Evolutionary conservation across 257 asterid genomes (phyloP), one percentile per base, ranked within the genome.

Genomic region (Solanum appendiculatum): DNA sequence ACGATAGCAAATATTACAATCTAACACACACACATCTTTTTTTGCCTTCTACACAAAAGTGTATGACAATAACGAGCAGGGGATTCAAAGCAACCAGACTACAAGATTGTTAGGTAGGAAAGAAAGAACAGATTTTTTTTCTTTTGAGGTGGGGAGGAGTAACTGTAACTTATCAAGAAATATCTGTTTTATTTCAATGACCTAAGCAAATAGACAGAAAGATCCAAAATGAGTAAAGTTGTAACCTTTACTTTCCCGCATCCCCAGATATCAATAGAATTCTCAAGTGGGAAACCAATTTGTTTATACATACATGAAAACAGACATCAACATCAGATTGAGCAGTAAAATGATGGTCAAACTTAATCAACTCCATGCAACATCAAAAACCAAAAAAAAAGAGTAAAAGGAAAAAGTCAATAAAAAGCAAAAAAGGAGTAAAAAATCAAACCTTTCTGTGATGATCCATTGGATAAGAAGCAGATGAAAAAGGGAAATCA

Each of bases 381-480:
- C 42, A 33, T 81, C 44, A 81, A 48, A 44, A 46, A 29, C 27
- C 23, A 46, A 80, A 20, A 81, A 48, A 23, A 9, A 3, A 0
- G 5, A 5, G 7, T 3, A 9, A 0, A 2, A 21, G 66, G 7
- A 56, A n/a, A 80, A 80, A 80, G 42, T 80, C 85, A 16, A 83
- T 12, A 20, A 25, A 21, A 58, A 27, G 64, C 25, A 18, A 54
- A 20, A 54, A 7, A 6, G n/a, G 44, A n/a, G 40, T 12, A 21
- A 85, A 2, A 54, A 82, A 34, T 2, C 37, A 46, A 82, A 94
- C 98, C 98, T 94, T 97, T 91, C 91, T 94, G 66, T 91, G 94
- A 77, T 93, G 93, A 91, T 95, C 98, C 98, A 97, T 97, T 23
- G 92, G 56, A 70, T 33, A 33, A 16, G 77, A 33, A 33, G 77